phyloP scores from a whole-genome alignment of 2,329 filamentous ascomycete genomes.

The Pyricularia sp. region DNA sequence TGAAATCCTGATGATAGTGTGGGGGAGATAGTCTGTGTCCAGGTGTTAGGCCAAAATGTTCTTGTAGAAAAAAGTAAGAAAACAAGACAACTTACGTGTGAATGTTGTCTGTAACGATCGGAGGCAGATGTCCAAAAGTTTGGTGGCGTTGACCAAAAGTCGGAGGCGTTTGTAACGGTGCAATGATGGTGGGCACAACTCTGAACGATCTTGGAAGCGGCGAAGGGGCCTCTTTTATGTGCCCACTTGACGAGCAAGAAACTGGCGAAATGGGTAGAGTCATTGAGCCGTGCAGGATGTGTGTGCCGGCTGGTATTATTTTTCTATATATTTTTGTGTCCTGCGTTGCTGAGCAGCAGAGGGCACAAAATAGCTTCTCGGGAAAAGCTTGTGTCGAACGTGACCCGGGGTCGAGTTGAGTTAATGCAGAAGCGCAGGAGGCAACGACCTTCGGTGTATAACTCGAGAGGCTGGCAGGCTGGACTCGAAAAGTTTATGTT shows the following conservation, averaged over 20 bases:
- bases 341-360: neutral
- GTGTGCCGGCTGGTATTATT: neutral
- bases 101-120: neutral
- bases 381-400: neutral
- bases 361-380: neutral
- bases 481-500: neutral
- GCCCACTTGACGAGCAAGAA: neutral
- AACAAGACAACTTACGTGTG: neutral
- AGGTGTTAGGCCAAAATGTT: neutral
- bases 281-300: neutral
- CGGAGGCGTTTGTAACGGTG: neutral
- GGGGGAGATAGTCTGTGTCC: neutral
- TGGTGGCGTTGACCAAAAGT: neutral
- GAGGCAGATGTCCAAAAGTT: neutral
- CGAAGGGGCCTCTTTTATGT: constrained; percentile 2
- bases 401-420: neutral
- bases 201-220: constrained; percentile 1
- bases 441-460: neutral
- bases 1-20: neutral
- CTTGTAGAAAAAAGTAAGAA: neutral
- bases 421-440: neutral
- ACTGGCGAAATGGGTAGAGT: neutral
- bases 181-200: neutral
- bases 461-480: neutral
- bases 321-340: neutral